Percentiles rank a stretch among this genome's conserved stretches.
Evolutionary conservation across 768 basidiomycete genomes (phyloP).

Genomic region (Boletus speciosus): DNA sequence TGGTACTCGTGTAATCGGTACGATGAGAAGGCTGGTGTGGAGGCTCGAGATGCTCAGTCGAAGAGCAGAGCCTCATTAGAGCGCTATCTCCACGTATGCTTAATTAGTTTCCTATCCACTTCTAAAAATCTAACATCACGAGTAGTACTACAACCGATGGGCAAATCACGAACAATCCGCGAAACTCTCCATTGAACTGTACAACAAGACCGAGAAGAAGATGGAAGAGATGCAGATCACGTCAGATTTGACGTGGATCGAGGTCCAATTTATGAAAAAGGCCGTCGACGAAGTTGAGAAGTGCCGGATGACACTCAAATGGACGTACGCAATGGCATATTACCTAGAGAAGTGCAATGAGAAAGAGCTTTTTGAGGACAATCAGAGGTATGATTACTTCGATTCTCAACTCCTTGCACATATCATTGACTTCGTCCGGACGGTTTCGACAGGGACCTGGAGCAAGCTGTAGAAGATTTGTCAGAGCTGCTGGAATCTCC

Average conservation of each 20-base stretch:
- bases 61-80: slow-evolving; percentile 87
- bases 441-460: slow-evolving; percentile 64
- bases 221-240: slow-evolving; percentile 99
- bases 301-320: slow-evolving; percentile 94
- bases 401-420: neutral
- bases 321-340: slow-evolving; percentile 99
- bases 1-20: slow-evolving; percentile 99
- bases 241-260: slow-evolving; percentile 93
- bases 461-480: slow-evolving; percentile 91
- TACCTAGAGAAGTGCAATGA: slow-evolving; percentile 87
- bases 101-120: neutral
- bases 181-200: slow-evolving; percentile 88
- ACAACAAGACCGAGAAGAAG: slow-evolving; percentile 97
- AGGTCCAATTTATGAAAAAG: slow-evolving; percentile 98
- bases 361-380: slow-evolving; percentile 96
- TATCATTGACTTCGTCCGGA: neutral
- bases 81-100: slow-evolving; percentile 89
- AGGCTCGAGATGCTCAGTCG: slow-evolving; percentile 90
- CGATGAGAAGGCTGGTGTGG: slow-evolving; percentile 86
- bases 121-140: neutral
- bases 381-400: slow-evolving; percentile 65
- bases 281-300: slow-evolving; percentile 90
- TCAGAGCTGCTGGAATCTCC: slow-evolving; percentile 92
- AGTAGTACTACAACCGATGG: slow-evolving; percentile 97
- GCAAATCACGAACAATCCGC: slow-evolving; percentile 99